These are phyloP conservation scores for Protea cynaroides DNA, from an alignment of 164 flowering plant species.

Conservation along the genomic window DNA sequence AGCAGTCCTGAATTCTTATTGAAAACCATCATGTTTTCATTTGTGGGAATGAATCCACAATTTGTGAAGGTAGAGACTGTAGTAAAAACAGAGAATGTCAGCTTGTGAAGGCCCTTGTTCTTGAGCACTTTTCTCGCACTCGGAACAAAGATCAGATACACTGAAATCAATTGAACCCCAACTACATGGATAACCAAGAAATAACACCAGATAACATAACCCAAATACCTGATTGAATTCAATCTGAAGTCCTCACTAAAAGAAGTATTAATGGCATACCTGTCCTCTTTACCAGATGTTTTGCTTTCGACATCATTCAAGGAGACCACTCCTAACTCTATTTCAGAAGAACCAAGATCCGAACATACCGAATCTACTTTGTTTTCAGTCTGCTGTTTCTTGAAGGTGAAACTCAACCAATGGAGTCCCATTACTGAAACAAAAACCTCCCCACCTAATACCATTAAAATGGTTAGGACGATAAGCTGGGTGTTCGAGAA, in stretches of 20 bases:
- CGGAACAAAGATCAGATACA: slow-evolving; percentile 33
- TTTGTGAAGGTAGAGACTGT: slow-evolving; percentile 48
- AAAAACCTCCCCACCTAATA: slow-evolving; percentile 76
- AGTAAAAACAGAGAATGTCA: slow-evolving; percentile 44
- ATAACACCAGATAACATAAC: slow-evolving; percentile 36
- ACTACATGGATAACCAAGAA: slow-evolving; percentile 22
- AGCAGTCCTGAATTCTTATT: slow-evolving; percentile 56
- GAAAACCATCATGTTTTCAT: slow-evolving; percentile 76
- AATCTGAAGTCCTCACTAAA: slow-evolving; percentile 21
- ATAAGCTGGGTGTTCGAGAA: slow-evolving; percentile 67
- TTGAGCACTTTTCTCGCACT: slow-evolving; percentile 40
- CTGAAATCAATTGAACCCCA: slow-evolving; percentile 27
- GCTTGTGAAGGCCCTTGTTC: slow-evolving; percentile 31
- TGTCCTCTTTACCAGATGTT: too few relatives aligned
- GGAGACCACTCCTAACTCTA: too few relatives aligned
- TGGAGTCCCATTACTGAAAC: slow-evolving; percentile 44
- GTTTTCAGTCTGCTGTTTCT: not conserved
- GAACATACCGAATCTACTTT: too few relatives aligned
- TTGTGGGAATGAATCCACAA: slow-evolving; percentile 75
- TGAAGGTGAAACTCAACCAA: slow-evolving; percentile 17
- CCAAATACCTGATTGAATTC: slow-evolving; percentile 26
- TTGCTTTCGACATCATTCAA: too few relatives aligned
- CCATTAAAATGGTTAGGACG: slow-evolving; percentile 60
- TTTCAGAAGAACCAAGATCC: too few relatives aligned
- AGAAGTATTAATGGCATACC: too few relatives aligned